Conservation (phyloP, 1,139 yeast genomes). For the Scheffersomyces cryptocercus region DNA sequence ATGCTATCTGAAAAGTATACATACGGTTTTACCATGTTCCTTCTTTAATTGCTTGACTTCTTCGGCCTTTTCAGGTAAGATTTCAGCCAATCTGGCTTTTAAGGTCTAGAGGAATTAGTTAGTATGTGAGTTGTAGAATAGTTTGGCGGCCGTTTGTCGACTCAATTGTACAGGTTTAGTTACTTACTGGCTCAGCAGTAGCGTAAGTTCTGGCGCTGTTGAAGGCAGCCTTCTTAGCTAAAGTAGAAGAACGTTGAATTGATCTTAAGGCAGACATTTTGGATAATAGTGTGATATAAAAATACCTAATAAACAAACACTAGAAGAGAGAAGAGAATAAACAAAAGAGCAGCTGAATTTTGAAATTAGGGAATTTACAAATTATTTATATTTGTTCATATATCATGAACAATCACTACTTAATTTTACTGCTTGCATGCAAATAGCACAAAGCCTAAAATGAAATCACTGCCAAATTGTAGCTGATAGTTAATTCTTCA, state of each 20-base stretch:
- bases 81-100: constrained; percentile 90
- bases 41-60: constrained; percentile 87
- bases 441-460: not conserved
- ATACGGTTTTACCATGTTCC: constrained; percentile 82
- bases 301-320: not conserved
- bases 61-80: constrained; percentile 89
- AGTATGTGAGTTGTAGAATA: constrained; percentile 9
- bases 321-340: not conserved
- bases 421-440: too few relatives aligned
- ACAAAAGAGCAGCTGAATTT: not conserved
- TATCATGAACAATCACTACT: too few relatives aligned
- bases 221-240: constrained; percentile 38
- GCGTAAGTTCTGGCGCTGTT: constrained; percentile 46
- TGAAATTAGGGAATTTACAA: not conserved
- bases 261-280: constrained; percentile 43
- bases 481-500: too few relatives aligned
- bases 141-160: not conserved
- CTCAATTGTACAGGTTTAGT: not conserved
- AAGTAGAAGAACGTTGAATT: constrained; percentile 34
- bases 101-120: constrained; percentile 45
- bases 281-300: constrained; percentile 3
- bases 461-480: too few relatives aligned
- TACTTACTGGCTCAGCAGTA: constrained; percentile 55
- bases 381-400: not conserved
- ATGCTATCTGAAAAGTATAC: constrained; percentile 18